A percentile compares a stretch with the other conserved stretches of the same genome.
These are phyloP conservation scores for Penicillium malachiteum DNA, from an alignment of 495 filamentous ascomycete species.

Conservation along the genomic window DNA sequence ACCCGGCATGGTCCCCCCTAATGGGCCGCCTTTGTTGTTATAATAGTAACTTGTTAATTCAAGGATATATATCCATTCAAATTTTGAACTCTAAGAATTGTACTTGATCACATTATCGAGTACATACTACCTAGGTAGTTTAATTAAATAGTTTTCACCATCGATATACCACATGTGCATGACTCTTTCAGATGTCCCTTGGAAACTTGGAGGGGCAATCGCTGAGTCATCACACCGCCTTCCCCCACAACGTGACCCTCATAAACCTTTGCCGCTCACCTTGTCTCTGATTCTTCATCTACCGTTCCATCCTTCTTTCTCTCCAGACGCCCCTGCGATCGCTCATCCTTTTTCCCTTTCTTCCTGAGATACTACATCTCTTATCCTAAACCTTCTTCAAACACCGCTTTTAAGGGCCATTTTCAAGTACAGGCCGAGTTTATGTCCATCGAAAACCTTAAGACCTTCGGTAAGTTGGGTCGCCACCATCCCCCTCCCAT, in stretches of 20 bases:
- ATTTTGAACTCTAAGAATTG: background rate
- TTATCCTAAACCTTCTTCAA: conserved; percentile 28
- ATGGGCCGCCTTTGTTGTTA: background rate
- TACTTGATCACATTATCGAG: too few relatives aligned
- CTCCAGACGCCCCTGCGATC: conserved; percentile 25
- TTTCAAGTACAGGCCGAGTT: conserved; percentile 63
- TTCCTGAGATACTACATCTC: conserved; percentile 43
- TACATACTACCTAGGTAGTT: too few relatives aligned
- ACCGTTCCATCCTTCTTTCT: conserved; percentile 19
- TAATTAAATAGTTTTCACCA: too few relatives aligned
- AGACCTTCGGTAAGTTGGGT: conserved; percentile 85
- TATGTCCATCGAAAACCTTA: conserved; percentile 99
- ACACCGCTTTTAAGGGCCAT: conserved; percentile 45
- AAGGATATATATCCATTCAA: background rate
- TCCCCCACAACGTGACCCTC: conserved; percentile 36
- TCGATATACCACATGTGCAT: too few relatives aligned
- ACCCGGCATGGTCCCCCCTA: conserved; percentile 1
- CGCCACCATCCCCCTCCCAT: conserved; percentile 28
- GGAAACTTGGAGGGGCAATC: conserved; percentile 3
- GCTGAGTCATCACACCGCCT: conserved; percentile 41
- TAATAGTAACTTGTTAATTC: conserved; percentile 6
- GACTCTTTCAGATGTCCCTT: too few relatives aligned
- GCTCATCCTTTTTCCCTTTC: conserved; percentile 9
- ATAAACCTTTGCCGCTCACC: conserved; percentile 42
- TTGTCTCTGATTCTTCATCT: conserved; percentile 29